Evolutionary conservation across 192 early-diverging fungal genomes (phyloP).

Genomic region (Kickxella alabastrina): DNA sequence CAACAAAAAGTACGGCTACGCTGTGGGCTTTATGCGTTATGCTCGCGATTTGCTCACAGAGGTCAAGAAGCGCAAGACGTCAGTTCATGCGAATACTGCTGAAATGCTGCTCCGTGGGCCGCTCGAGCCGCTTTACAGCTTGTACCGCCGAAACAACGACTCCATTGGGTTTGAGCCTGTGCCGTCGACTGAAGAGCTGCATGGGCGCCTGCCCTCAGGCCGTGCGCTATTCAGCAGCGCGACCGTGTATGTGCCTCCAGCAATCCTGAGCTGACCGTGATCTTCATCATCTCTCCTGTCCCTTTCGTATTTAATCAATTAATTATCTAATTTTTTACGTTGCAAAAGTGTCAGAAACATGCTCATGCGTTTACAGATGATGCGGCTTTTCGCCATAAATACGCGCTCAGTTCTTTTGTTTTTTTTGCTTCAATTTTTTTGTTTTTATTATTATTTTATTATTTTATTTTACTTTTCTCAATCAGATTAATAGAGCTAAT

Average conservation of each 20-base stretch:
- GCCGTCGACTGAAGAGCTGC: slow-evolving; percentile 46
- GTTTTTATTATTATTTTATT: not conserved
- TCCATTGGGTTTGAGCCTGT: slow-evolving; percentile 49
- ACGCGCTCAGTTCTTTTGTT: too few species aligned
- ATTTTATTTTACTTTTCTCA: slow-evolving; percentile 6
- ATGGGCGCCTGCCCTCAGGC: slow-evolving; percentile 35
- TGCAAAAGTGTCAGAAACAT: not conserved
- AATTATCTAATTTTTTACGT: too few species aligned
- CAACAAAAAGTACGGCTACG: slow-evolving; percentile 45
- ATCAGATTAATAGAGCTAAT: not conserved
- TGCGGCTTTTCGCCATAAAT: too few species aligned
- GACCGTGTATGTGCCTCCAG: slow-evolving; percentile 14
- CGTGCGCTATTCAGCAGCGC: slow-evolving; percentile 39
- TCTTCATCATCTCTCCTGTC: too few species aligned
- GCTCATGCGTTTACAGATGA: not conserved
- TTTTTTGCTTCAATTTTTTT: not conserved
- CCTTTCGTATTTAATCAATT: too few species aligned
- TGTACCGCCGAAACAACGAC: slow-evolving; percentile 52
- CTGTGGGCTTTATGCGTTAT: slow-evolving; percentile 50
- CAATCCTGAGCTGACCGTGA: too few species aligned
- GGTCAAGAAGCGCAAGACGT: slow-evolving; percentile 39
- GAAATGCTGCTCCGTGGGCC: slow-evolving; percentile 38
- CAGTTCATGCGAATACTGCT: slow-evolving; percentile 37
- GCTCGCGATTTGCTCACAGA: slow-evolving; percentile 41
- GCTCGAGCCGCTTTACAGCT: slow-evolving; percentile 40